phyloP scores from a whole-genome alignment of 2,329 filamentous ascomycete species.

The Shiraia sp. region DNA sequence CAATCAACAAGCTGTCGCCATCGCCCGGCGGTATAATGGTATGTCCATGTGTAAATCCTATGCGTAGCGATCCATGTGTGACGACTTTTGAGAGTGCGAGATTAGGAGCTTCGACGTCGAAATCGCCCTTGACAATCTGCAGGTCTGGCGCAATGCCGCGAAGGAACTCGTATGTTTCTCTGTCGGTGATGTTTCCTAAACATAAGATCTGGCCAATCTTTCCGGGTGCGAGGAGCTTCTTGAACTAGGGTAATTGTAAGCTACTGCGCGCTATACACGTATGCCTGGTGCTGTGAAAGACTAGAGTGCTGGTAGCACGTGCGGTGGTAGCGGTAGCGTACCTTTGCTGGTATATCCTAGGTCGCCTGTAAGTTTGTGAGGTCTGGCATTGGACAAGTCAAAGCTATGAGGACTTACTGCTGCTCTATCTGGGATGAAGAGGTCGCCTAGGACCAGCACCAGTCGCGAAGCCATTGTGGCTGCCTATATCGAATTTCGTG shows the following conservation, averaged over 20 bases:
- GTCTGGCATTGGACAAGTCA: constrained; percentile 19
- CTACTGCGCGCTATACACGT: not conserved
- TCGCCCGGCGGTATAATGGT: constrained; percentile 72
- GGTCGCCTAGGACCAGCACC: constrained; percentile 48
- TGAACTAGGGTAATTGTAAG: constrained; percentile 42
- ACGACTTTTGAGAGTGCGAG: constrained; percentile 70
- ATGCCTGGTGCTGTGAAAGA: constrained; percentile 2
- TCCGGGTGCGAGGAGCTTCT: constrained; percentile 62
- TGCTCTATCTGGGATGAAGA: constrained; percentile 50
- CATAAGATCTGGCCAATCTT: constrained; percentile 64
- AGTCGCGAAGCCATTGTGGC: constrained; percentile 47
- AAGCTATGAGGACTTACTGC: constrained; percentile 34
- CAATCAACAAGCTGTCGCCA: constrained; percentile 68
- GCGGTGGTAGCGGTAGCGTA: constrained; percentile 19
- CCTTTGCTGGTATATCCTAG: constrained; percentile 49
- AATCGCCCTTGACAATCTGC: constrained; percentile 72
- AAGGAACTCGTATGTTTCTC: constrained; percentile 61
- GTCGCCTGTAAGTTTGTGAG: constrained; percentile 44
- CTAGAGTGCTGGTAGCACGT: constrained; percentile 3
- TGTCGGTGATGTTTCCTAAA: constrained; percentile 61
- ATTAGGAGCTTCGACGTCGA: constrained; percentile 68
- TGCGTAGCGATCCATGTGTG: constrained; percentile 68
- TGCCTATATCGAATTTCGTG: not conserved
- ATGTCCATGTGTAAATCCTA: constrained; percentile 72
- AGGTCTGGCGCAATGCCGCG: constrained; percentile 62